Conservation (phyloP, 2,329 filamentous ascomycete genomes). For the Periglandula ipomoeae region DNA sequence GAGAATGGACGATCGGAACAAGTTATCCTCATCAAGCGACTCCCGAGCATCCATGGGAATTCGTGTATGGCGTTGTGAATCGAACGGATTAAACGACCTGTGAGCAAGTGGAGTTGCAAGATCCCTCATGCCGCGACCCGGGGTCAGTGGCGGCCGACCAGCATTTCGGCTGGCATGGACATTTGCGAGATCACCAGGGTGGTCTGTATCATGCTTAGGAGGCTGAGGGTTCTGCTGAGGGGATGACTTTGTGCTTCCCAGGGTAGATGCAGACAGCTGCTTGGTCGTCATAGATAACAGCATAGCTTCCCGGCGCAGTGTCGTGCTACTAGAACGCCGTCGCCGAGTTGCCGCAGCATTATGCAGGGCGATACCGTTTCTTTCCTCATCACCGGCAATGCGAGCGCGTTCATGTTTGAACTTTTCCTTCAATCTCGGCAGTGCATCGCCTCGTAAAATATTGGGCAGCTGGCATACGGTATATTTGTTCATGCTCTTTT, state of each 20-base stretch:
- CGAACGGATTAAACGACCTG: slow-evolving; percentile 46
- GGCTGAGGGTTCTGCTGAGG: slow-evolving; percentile 29
- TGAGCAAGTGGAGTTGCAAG: slow-evolving; percentile 38
- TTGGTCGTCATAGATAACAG: slow-evolving; percentile 53
- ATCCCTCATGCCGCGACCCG: slow-evolving; percentile 18
- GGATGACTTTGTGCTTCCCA: slow-evolving; percentile 27
- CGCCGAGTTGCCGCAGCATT: slow-evolving; percentile 60
- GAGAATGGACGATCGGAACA: slow-evolving; percentile 83
- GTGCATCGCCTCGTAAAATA: slow-evolving; percentile 71
- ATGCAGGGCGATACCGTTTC: slow-evolving; percentile 89
- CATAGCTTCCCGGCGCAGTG: slow-evolving; percentile 69
- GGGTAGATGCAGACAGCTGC: slow-evolving; percentile 34
- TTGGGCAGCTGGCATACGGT: slow-evolving; percentile 89
- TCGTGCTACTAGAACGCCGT: slow-evolving; percentile 63
- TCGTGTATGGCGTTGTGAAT: slow-evolving; percentile 39
- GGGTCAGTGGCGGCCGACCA: slow-evolving; percentile 29
- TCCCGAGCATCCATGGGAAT: slow-evolving; percentile 61
- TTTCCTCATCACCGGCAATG: slow-evolving; percentile 66
- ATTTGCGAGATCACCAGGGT: slow-evolving; percentile 72
- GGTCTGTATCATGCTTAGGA: slow-evolving; percentile 39
- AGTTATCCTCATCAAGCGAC: slow-evolving; percentile 73
- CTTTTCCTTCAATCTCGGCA: slow-evolving; percentile 85
- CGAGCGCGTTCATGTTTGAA: slow-evolving; percentile 79
- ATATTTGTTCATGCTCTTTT: slow-evolving; percentile 88
- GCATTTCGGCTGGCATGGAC: slow-evolving; percentile 59